Evolutionary conservation across 768 basidiomycete species (phyloP).

Genomic region (Termitomyces sp.): DNA sequence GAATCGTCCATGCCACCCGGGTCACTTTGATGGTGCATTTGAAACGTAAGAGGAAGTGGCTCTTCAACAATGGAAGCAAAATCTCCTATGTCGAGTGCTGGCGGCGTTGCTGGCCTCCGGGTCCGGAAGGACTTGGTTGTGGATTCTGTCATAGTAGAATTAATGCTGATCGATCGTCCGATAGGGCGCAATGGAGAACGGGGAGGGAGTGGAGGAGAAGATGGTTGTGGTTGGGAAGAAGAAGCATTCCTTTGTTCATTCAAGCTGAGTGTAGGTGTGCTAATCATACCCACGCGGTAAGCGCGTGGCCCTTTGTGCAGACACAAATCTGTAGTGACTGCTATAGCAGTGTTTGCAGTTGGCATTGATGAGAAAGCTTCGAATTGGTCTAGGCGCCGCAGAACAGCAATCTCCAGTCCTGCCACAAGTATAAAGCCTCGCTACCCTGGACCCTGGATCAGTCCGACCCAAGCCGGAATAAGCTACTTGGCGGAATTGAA

Average conservation of each 20-base stretch:
- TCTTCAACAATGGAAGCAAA: constrained; percentile 21
- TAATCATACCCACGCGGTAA: constrained; percentile 39
- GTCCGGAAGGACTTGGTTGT: constrained; percentile 8
- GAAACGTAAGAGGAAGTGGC: constrained; percentile 14
- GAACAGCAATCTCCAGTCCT: constrained; percentile 6
- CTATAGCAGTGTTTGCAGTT: constrained; percentile 4
- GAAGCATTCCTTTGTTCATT: constrained; percentile 16
- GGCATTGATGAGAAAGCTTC: constrained; percentile 12
- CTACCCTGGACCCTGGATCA: constrained; percentile 7
- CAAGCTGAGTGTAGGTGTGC: constrained; percentile 27
- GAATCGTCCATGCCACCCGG: constrained; percentile 18
- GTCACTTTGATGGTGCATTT: constrained; percentile 25
- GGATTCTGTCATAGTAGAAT: constrained; percentile 10
- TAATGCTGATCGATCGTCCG: constrained; percentile 20
- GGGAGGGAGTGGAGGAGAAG: constrained; percentile 26
- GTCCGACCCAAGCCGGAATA: background rate
- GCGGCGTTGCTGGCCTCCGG: constrained; percentile 17
- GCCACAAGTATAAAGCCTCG: background rate
- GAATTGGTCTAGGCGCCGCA: constrained; percentile 6
- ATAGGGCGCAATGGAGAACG: constrained; percentile 34
- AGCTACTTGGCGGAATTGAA: background rate
- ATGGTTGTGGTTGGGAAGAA: constrained; percentile 22
- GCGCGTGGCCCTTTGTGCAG: constrained; percentile 29
- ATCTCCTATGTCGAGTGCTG: constrained; percentile 21
- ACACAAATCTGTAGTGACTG: background rate